These are phyloP conservation scores for Echinosophora koreensis DNA, from an alignment of 306 rosid species.

Conservation along the genomic window DNA sequence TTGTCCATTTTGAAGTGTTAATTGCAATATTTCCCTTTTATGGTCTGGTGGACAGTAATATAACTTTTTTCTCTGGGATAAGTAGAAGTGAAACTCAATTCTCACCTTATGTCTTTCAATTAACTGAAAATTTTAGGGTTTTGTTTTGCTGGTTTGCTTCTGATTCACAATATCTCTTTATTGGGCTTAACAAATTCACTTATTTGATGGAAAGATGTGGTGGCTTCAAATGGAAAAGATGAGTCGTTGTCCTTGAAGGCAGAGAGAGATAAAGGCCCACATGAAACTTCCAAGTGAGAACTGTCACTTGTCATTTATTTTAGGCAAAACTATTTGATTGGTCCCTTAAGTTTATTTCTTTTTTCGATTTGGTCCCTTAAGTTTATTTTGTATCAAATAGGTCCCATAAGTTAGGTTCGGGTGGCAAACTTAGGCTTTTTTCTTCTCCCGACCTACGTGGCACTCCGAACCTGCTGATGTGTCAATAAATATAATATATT, in stretches of 20 bases:
- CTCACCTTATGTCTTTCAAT: slow-evolving; percentile 5
- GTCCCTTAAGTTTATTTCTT: no score
- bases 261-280: slow-evolving; percentile 46
- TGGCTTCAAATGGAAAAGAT: slow-evolving; percentile 53
- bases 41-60: not conserved
- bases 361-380: no score
- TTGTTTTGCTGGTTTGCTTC: slow-evolving; percentile 39
- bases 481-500: no score
- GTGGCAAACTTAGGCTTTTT: no score
- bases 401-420: no score
- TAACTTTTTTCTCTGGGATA: slow-evolving; percentile 25
- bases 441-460: no score
- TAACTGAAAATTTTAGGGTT: slow-evolving; percentile 1
- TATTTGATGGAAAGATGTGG: slow-evolving; percentile 51
- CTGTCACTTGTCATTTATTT: slow-evolving; percentile 33
- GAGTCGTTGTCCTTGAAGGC: slow-evolving; percentile 49
- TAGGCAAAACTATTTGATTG: no score
- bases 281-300: slow-evolving; percentile 66
- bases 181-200: slow-evolving; percentile 50
- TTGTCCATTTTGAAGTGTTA: slow-evolving; percentile 4
- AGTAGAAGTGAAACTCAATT: not conserved
- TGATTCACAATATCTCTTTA: slow-evolving; percentile 27
- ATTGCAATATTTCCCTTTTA: slow-evolving; percentile 32
- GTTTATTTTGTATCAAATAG: no score
- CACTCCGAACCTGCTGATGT: no score